Evolutionary conservation across 2,329 filamentous ascomycete genomes (phyloP).

Genomic region (Trichophyton benhamiae): DNA sequence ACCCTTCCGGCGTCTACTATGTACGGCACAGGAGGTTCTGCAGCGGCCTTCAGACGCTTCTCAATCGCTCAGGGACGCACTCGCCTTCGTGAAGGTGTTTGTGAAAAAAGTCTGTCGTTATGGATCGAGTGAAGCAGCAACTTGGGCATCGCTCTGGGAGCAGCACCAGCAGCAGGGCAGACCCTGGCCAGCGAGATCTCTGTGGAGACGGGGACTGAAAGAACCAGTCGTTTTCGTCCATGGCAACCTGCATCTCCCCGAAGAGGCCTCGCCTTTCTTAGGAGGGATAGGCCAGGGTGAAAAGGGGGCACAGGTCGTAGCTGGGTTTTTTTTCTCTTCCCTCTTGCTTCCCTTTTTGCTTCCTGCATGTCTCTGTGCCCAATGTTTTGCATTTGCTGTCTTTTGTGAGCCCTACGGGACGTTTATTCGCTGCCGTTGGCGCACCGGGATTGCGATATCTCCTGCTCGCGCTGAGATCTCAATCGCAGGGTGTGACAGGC

Average conservation of each 20-base stretch:
- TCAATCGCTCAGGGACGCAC: not conserved
- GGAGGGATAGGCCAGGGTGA: not conserved
- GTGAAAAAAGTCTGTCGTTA: not conserved
- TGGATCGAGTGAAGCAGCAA: not conserved
- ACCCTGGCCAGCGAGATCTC: not conserved
- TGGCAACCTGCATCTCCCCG: not conserved
- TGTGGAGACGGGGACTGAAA: not conserved
- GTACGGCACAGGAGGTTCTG: not conserved
- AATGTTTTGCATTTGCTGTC: not conserved
- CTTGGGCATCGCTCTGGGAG: not conserved
- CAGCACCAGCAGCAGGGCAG: not conserved
- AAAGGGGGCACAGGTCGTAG: not conserved
- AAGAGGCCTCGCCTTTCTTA: not conserved
- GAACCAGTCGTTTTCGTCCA: conserved; percentile 2
- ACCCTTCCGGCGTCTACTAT: not conserved
- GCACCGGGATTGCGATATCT: conserved; percentile 4
- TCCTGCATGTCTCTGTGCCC: conserved; percentile 1
- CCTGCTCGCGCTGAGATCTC: not conserved
- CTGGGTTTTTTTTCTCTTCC: no score
- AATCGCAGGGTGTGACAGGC: not conserved
- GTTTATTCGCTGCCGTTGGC: conserved; percentile 3
- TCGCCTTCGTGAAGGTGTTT: not conserved
- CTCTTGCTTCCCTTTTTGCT: no score
- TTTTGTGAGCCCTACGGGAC: not conserved
- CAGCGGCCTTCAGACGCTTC: not conserved